A percentile compares a stretch with the other conserved stretches of the same genome.
These are phyloP conservation scores for Sodiomyces alkalinus DNA, from an alignment of 2,329 filamentous ascomycete genomes.

Conservation along the genomic window DNA sequence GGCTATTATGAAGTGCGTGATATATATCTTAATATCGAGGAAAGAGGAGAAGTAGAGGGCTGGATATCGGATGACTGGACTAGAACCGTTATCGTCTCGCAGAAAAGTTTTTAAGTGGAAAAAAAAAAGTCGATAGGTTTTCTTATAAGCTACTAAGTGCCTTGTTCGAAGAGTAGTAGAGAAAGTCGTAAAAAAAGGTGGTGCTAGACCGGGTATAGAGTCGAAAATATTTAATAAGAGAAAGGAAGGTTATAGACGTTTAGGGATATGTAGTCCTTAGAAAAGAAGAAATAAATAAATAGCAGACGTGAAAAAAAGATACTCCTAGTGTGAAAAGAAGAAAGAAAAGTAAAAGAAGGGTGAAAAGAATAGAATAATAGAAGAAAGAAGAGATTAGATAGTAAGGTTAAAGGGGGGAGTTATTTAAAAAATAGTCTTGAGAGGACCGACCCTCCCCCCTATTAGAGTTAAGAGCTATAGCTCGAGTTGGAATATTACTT, in stretches of 20 bases:
- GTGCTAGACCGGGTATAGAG: constrained; percentile 32
- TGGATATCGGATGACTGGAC: constrained; percentile 12
- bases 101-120: background rate
- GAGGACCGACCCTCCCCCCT: constrained; percentile 22
- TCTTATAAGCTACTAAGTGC: too few relatives aligned
- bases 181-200: constrained; percentile 16
- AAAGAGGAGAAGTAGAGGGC: constrained; percentile 5
- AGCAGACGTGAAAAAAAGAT: constrained; percentile 24
- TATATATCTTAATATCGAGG: constrained; percentile 35
- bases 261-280: constrained; percentile 16
- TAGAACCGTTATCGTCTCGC: too few relatives aligned
- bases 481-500: too few relatives aligned
- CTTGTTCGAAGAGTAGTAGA: too few relatives aligned
- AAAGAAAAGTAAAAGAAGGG: too few relatives aligned
- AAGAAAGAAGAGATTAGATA: constrained; percentile 15
- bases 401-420: constrained; percentile 15
- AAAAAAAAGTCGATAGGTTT: background rate
- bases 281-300: constrained; percentile 28
- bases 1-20: constrained; percentile 30
- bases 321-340: constrained; percentile 32
- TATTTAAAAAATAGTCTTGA: constrained; percentile 14
- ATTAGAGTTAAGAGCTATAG: too few relatives aligned
- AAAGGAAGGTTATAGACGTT: constrained; percentile 31
- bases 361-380: constrained; percentile 17
- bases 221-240: constrained; percentile 17